phyloP scores from a whole-genome alignment of 1,284 basidiomycete species.

The Tilletia indica region DNA sequence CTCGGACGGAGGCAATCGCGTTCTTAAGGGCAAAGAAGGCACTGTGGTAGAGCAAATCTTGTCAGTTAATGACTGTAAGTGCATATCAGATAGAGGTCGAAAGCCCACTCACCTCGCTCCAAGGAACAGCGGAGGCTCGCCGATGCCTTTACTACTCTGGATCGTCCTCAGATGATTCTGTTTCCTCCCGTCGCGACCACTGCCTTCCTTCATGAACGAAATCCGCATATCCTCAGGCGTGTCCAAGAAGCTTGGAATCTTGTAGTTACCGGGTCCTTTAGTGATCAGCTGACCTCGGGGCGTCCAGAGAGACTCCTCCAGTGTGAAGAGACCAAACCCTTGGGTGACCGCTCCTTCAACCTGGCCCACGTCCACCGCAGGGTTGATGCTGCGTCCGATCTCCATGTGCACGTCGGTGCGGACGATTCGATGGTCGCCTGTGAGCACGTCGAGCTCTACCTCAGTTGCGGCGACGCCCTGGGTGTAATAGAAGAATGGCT shows the following conservation, averaged over 20 bases:
- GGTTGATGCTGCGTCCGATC: slow-evolving; percentile 56
- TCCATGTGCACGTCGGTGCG: slow-evolving; percentile 54
- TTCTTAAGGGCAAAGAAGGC: slow-evolving; percentile 55
- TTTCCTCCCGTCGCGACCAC: slow-evolving; percentile 24
- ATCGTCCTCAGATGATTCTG: slow-evolving; percentile 49
- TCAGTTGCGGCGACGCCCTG: slow-evolving; percentile 53
- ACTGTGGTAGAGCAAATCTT: too few relatives aligned
- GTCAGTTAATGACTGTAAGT: too few relatives aligned
- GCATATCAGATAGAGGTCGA: too few relatives aligned
- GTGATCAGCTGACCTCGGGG: slow-evolving; percentile 55
- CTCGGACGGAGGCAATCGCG: slow-evolving; percentile 49
- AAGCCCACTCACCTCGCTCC: slow-evolving; percentile 30
- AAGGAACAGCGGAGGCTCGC: slow-evolving; percentile 56
- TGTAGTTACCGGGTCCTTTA: slow-evolving; percentile 54
- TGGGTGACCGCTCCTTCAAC: slow-evolving; percentile 53
- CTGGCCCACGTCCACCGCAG: slow-evolving; percentile 57
- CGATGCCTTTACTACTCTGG: slow-evolving; percentile 45
- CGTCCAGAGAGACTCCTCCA: slow-evolving; percentile 55
- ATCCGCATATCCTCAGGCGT: slow-evolving; percentile 55
- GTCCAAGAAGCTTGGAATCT: slow-evolving; percentile 56
- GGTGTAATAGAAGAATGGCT: slow-evolving; percentile 52
- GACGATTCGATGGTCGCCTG: slow-evolving; percentile 52
- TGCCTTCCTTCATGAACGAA: slow-evolving; percentile 48
- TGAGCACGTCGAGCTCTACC: slow-evolving; percentile 56
- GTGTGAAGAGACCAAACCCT: slow-evolving; percentile 51